Evolutionary conservation across 2,329 filamentous ascomycete species (phyloP).

Genomic region (Elsinoe perseae): DNA sequence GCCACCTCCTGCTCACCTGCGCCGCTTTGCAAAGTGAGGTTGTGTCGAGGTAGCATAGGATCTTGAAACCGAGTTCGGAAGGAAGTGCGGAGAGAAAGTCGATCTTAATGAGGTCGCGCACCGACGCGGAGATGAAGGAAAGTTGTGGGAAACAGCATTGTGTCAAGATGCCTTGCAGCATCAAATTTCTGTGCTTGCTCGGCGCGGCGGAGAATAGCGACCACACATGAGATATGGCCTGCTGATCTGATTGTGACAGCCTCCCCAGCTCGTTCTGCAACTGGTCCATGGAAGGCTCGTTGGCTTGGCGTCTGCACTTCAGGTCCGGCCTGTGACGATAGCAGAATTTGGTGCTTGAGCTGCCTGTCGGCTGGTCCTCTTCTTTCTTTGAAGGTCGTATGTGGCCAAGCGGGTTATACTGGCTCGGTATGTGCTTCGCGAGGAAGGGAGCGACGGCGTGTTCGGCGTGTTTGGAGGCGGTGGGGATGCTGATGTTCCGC

Average conservation of each 20-base stretch:
- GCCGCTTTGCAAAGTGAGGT: constrained; percentile 91
- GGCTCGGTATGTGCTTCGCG: constrained; percentile 77
- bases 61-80: constrained; percentile 84
- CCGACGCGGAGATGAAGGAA: constrained; percentile 81
- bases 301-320: constrained; percentile 84
- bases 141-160: constrained; percentile 98
- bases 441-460: constrained; percentile 83
- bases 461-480: constrained; percentile 56
- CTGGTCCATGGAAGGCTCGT: constrained; percentile 93
- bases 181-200: constrained; percentile 85
- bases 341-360: constrained; percentile 69
- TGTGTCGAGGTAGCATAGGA: constrained; percentile 86
- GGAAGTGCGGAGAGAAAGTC: constrained; percentile 89
- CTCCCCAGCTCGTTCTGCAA: constrained; percentile 80
- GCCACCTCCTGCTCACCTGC: constrained; percentile 85
- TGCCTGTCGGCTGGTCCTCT: constrained; percentile 26
- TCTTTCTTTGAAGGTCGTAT: constrained; percentile 29
- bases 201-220: constrained; percentile 94
- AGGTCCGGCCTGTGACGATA: constrained; percentile 91
- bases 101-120: constrained; percentile 93
- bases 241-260: constrained; percentile 76
- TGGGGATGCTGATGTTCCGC: constrained; percentile 34
- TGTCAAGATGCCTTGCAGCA: constrained; percentile 91
- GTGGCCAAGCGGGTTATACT: constrained; percentile 70
- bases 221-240: constrained; percentile 96